A percentile compares a stretch with the other conserved stretches of the same genome.
Evolutionary conservation across 345 rosid genomes (phyloP).

Genomic region (Crucihimalaya himalaica): DNA sequence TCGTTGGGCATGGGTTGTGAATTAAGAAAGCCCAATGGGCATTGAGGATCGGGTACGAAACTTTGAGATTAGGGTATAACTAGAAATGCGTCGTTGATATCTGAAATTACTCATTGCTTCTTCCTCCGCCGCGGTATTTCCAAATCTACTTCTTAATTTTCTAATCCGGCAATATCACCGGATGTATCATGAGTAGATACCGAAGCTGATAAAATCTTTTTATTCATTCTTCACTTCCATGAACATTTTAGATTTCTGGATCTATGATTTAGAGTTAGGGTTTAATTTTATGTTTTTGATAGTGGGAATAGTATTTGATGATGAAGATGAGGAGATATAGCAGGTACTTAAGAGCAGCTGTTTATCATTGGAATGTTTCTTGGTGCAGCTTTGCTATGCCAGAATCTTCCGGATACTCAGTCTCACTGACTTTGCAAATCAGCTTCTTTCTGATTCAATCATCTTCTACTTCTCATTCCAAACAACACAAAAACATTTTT

Average conservation of each 20-base stretch:
- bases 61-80: too few species aligned
- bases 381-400: conserved; percentile 37
- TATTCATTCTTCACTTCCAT: neutral
- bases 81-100: too few species aligned
- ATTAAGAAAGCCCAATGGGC: too few species aligned
- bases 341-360: conserved; percentile 40
- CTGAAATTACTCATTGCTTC: too few species aligned
- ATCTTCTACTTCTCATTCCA: neutral
- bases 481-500: too few species aligned
- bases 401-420: conserved; percentile 29
- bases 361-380: conserved; percentile 35
- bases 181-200: too few species aligned
- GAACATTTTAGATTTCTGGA: neutral
- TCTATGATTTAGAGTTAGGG: neutral
- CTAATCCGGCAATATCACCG: too few species aligned
- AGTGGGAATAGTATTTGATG: conserved; percentile 17
- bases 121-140: too few species aligned
- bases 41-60: too few species aligned
- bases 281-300: neutral
- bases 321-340: conserved; percentile 42
- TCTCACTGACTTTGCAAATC: conserved; percentile 35
- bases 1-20: too few species aligned
- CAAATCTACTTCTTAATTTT: too few species aligned
- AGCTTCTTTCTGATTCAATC: conserved; percentile 38
- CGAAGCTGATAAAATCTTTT: too few species aligned